These are phyloP conservation scores for Ogataea paraovalis DNA, from an alignment of 805 yeast genomes.

Conservation along the genomic window DNA sequence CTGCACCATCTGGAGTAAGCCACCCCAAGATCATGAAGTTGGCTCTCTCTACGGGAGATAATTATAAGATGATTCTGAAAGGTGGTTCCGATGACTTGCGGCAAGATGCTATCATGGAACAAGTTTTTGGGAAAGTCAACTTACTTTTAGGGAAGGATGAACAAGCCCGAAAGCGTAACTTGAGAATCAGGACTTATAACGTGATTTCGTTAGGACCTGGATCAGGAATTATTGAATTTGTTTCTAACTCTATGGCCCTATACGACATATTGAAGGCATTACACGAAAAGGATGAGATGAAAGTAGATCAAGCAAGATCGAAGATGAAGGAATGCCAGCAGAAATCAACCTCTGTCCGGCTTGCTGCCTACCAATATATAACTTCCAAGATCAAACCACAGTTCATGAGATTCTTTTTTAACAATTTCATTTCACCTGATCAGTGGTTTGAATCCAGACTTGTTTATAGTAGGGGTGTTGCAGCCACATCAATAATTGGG, in stretches of 20 bases:
- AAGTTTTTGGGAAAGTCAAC: slow-evolving; percentile 87
- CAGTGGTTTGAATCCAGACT: slow-evolving; percentile 69
- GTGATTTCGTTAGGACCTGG: slow-evolving; percentile 87
- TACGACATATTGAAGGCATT: slow-evolving; percentile 62
- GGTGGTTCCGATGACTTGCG: slow-evolving; percentile 88
- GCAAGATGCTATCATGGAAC: slow-evolving; percentile 97
- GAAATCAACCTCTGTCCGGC: slow-evolving; percentile 39
- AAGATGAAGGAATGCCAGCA: slow-evolving; percentile 58
- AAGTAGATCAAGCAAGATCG: slow-evolving; percentile 55
- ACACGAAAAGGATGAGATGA: slow-evolving; percentile 52
- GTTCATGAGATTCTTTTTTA: slow-evolving; percentile 65
- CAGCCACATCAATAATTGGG: slow-evolving; percentile 83
- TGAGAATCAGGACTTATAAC: slow-evolving; percentile 76
- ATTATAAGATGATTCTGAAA: slow-evolving; percentile 63
- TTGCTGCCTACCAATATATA: slow-evolving; percentile 45
- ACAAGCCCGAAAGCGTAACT: slow-evolving; percentile 50
- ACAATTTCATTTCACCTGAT: slow-evolving; percentile 60
- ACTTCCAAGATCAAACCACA: slow-evolving; percentile 56
- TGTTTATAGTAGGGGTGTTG: slow-evolving; percentile 71
- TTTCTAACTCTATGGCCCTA: slow-evolving; percentile 67
- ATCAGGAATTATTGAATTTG: slow-evolving; percentile 89
- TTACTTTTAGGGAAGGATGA: slow-evolving; percentile 52
- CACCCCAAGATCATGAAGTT: slow-evolving; percentile 75
- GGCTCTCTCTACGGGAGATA: slow-evolving; percentile 51
- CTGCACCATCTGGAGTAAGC: slow-evolving; percentile 84